These are phyloP conservation scores for Cichorium intybus DNA, from an alignment of 140 eudicot species.

Conservation along the genomic window DNA sequence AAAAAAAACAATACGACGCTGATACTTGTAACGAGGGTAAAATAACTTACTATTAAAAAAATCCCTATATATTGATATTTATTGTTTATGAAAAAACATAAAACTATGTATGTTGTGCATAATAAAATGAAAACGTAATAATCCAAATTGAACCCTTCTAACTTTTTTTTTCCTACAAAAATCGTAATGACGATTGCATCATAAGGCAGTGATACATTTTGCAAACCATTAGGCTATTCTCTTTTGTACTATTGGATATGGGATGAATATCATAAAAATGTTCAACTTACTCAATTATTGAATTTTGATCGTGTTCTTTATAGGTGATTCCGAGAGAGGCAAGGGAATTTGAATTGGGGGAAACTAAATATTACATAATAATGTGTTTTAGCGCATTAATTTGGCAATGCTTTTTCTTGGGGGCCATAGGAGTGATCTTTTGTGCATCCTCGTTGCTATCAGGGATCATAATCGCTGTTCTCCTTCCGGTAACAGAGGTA, in stretches of 20 bases:
- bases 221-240: background rate
- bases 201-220: background rate
- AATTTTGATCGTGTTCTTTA: background rate
- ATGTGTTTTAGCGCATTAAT: conserved; percentile 31
- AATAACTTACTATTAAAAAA: no score
- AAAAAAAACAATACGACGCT: no score
- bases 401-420: conserved; percentile 54
- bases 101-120: background rate
- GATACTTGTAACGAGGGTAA: no score
- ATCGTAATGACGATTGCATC: background rate
- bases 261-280: no score
- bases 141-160: no score
- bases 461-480: conserved; percentile 47
- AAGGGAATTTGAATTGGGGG: conserved; percentile 36
- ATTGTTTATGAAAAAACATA: background rate
- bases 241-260: background rate
- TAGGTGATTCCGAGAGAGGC: conserved; percentile 48
- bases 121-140: no score
- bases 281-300: background rate
- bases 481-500: conserved; percentile 41
- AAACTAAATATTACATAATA: conserved; percentile 32
- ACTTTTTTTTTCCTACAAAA: no score
- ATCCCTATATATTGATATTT: no score
- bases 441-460: conserved; percentile 46
- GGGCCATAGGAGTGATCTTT: conserved; percentile 49